These are phyloP conservation scores for Acanthamoeba healyi DNA, from an alignment of 208 protist genomes.

Conservation along the genomic window DNA sequence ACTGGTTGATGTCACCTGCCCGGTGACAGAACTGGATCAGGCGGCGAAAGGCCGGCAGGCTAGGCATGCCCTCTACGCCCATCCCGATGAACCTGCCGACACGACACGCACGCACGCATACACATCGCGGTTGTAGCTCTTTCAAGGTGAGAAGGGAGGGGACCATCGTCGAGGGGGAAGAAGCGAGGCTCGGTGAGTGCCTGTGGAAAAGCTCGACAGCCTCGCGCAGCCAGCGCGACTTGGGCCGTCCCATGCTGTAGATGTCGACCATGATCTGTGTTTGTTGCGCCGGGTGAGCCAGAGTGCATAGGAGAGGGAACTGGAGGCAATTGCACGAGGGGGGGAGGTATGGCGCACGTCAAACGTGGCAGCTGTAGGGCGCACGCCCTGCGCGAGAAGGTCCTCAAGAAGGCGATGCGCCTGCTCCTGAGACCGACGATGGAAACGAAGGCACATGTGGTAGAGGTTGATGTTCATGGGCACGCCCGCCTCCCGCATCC, in stretches of 20 bases:
- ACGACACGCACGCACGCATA: no score
- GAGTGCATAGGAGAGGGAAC: no score
- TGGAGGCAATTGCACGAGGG: background rate
- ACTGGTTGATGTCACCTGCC: background rate
- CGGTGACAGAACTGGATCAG: background rate
- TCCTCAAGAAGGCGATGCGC: background rate
- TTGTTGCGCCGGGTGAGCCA: no score
- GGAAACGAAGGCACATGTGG: conserved; percentile 31
- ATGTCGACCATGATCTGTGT: background rate
- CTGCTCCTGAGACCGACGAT: background rate
- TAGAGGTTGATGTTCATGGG: background rate
- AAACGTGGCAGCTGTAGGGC: background rate
- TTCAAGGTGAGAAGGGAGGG: background rate
- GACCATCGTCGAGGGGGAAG: background rate
- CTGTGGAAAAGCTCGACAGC: background rate
- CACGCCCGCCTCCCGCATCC: background rate
- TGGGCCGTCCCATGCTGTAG: background rate
- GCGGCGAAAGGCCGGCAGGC: background rate
- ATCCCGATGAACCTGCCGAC: conserved; percentile 26
- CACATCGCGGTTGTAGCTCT: background rate
- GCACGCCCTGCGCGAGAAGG: background rate
- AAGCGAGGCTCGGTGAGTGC: background rate
- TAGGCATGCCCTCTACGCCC: background rate
- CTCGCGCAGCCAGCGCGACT: background rate
- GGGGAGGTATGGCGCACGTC: background rate